Conservation (phyloP, 257 asterid species). For the Solanum ossicruentum region DNA sequence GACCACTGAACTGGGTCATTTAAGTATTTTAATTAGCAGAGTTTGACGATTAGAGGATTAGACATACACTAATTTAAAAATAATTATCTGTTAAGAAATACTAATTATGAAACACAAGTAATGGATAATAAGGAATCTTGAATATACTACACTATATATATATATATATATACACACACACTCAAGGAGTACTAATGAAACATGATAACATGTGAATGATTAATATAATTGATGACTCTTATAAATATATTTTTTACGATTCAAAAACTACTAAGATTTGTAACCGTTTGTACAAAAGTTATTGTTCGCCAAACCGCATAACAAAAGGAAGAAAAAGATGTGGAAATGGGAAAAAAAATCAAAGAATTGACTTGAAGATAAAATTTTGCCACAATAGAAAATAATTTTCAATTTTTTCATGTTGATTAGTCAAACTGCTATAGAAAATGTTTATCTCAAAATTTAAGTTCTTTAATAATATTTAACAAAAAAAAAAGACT, state of each 20-base stretch:
- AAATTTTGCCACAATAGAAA: neutral
- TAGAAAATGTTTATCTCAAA: neutral
- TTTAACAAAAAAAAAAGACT: no score
- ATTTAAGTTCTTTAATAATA: neutral
- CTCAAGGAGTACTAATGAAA: neutral
- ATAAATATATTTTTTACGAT: neutral
- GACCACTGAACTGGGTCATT: neutral
- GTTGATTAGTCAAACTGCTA: neutral
- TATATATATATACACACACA: neutral
- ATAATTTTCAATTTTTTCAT: neutral
- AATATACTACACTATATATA: neutral
- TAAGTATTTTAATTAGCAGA: neutral
- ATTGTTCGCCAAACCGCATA: neutral
- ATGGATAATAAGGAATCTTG: constrained; percentile 6
- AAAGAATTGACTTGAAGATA: neutral
- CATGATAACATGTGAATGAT: neutral
- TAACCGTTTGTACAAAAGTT: neutral
- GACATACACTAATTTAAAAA: neutral
- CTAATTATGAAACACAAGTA: neutral
- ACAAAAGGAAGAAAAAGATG: neutral
- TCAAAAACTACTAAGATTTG: neutral
- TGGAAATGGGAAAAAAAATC: neutral
- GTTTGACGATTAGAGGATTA: neutral
- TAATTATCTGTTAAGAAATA: neutral
- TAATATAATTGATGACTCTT: neutral